These are phyloP conservation scores for Amylostereum areolatum DNA, from an alignment of 1,284 basidiomycete species.

Conservation along the genomic window DNA sequence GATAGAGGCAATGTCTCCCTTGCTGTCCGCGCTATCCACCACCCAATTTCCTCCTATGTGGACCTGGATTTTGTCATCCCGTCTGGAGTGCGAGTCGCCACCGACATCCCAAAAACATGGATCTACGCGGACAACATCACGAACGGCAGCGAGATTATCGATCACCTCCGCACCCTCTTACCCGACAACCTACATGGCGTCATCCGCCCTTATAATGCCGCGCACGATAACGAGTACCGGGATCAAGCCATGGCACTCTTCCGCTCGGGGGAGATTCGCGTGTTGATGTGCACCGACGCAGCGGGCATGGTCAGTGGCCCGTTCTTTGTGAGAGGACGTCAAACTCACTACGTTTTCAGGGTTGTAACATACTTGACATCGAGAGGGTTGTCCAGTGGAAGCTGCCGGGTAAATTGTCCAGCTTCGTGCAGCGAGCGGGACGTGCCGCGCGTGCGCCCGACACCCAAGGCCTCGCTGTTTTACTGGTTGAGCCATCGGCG, in stretches of 20 bases:
- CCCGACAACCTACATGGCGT: not conserved
- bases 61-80: conserved; percentile 26
- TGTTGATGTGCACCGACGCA: conserved; percentile 15
- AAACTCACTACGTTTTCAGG: too few species aligned
- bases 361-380: conserved; percentile 19
- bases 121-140: conserved; percentile 15
- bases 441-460: conserved; percentile 14
- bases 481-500: conserved; percentile 16
- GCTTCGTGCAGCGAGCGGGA: conserved; percentile 19
- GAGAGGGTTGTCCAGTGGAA: conserved; percentile 22
- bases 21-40: not conserved
- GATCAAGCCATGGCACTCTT: conserved; percentile 11
- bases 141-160: conserved; percentile 12
- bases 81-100: not conserved
- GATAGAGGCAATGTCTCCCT: not conserved
- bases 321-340: not conserved
- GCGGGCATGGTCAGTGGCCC: conserved; percentile 18
- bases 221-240: conserved; percentile 11
- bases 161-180: conserved; percentile 7
- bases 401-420: conserved; percentile 15
- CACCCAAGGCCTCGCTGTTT: conserved; percentile 13
- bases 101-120: conserved; percentile 8
- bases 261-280: conserved; percentile 7
- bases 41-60: conserved; percentile 24
- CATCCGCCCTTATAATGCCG: conserved; percentile 14